Evolutionary conservation across 73 alveolate genomes (phyloP).

Genomic region (Breviolum minutum): DNA sequence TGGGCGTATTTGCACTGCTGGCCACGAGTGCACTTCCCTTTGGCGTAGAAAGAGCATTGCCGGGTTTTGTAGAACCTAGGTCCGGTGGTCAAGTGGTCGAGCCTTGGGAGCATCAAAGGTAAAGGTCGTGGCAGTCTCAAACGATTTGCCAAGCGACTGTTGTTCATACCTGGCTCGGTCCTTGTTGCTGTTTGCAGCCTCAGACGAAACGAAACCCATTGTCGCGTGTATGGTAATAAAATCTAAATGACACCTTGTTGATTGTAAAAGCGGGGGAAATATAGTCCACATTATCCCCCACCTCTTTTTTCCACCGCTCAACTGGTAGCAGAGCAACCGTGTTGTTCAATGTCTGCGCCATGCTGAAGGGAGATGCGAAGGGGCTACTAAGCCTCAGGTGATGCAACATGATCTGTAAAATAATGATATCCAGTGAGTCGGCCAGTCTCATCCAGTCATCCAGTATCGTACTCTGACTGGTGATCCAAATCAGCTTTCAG

Average conservation of each 20-base stretch:
- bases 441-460: not conserved
- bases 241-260: not conserved
- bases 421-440: too few species aligned
- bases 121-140: too few species aligned
- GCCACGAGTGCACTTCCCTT: conserved; percentile 90
- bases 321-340: not conserved
- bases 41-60: conserved; percentile 59
- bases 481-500: not conserved
- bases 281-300: not conserved
- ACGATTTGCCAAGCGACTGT: conserved; percentile 23
- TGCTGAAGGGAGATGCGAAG: not conserved
- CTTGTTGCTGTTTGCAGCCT: conserved; percentile 83
- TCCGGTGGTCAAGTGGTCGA: not conserved
- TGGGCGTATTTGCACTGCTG: conserved; percentile 83
- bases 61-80: conserved; percentile 88
- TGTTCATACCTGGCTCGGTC: conserved; percentile 75
- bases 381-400: not conserved
- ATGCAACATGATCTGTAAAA: too few species aligned
- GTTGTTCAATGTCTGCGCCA: conserved; percentile 32
- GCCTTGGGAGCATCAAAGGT: not conserved
- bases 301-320: not conserved
- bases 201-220: not conserved
- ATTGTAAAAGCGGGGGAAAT: not conserved
- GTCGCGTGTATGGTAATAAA: not conserved
- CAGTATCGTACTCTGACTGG: not conserved